Percentiles rank a stretch among this genome's conserved stretches.
Evolutionary conservation across 176 grass and related monocot species (phyloP).

Genomic region (Zea luxurians): DNA sequence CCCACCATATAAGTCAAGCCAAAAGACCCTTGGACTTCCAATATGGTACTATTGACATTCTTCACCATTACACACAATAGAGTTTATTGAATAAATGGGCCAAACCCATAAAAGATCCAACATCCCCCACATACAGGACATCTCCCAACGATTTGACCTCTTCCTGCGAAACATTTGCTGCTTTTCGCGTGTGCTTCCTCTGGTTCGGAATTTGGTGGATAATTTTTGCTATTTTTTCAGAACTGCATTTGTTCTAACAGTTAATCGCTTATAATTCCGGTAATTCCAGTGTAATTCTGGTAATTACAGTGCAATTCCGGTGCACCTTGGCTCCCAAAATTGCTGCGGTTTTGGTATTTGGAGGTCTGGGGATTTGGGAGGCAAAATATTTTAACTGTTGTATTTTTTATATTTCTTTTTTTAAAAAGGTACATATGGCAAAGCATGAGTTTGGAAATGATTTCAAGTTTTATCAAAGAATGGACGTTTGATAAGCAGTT

Average conservation of each 20-base stretch:
- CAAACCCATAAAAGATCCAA: too few relatives aligned
- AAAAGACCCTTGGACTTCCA: too few relatives aligned
- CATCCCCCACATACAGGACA: too few relatives aligned
- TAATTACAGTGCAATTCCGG: background rate
- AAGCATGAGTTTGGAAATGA: background rate
- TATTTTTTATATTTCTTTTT: background rate
- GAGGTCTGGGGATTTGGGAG: background rate
- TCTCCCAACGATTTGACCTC: too few relatives aligned
- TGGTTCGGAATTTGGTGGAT: background rate
- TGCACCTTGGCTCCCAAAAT: background rate
- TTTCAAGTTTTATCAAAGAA: conserved; percentile 15
- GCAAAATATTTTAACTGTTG: background rate
- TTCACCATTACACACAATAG: too few relatives aligned
- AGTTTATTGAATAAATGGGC: too few relatives aligned
- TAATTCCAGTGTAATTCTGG: too few relatives aligned
- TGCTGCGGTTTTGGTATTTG: background rate
- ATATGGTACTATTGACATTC: too few relatives aligned
- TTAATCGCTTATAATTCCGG: background rate
- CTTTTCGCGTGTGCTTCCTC: background rate
- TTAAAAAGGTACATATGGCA: background rate
- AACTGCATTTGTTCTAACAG: background rate
- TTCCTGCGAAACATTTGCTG: background rate
- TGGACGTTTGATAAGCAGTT: background rate
- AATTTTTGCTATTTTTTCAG: background rate
- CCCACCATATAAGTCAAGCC: too few relatives aligned